phyloP scores from a whole-genome alignment of 2,329 filamentous ascomycete genomes.

The Alternaria triticimaculans region DNA sequence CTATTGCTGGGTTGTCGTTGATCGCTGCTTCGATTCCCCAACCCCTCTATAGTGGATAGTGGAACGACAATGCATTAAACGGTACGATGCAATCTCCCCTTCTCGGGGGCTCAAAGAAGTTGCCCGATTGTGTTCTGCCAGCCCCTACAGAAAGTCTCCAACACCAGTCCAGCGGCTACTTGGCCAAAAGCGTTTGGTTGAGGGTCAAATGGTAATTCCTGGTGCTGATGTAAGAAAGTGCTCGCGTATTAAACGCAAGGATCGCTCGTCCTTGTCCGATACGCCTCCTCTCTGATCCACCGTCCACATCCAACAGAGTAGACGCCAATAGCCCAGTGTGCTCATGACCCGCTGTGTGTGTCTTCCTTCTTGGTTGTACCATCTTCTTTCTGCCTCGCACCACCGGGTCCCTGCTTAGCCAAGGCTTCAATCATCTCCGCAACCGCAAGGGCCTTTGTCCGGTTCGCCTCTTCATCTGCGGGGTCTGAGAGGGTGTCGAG shows the following conservation, averaged over 20 bases:
- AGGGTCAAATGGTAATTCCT: background rate
- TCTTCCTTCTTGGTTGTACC: slow-evolving; percentile 1
- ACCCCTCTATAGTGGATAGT: background rate
- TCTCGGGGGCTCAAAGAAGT: background rate
- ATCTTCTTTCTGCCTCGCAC: background rate
- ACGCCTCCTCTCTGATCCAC: background rate
- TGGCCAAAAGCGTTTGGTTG: background rate
- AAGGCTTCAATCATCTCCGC: slow-evolving; percentile 32
- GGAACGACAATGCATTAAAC: background rate
- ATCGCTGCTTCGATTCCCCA: background rate
- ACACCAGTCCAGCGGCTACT: background rate
- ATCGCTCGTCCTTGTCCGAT: background rate
- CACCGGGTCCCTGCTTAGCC: slow-evolving; percentile 21
- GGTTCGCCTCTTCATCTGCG: slow-evolving; percentile 33
- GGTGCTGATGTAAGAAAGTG: background rate
- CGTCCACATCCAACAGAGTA: background rate
- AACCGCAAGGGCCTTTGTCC: slow-evolving; percentile 25
- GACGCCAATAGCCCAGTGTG: background rate
- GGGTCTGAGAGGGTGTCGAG: slow-evolving; percentile 60
- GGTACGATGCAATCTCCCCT: background rate
- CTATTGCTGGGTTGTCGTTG: background rate
- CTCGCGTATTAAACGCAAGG: background rate
- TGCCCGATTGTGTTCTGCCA: background rate
- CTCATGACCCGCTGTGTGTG: background rate
- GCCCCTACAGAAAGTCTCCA: background rate